These are phyloP conservation scores for Rhodamnia rubescens DNA, from an alignment of 345 rosid genomes.

Conservation along the genomic window DNA sequence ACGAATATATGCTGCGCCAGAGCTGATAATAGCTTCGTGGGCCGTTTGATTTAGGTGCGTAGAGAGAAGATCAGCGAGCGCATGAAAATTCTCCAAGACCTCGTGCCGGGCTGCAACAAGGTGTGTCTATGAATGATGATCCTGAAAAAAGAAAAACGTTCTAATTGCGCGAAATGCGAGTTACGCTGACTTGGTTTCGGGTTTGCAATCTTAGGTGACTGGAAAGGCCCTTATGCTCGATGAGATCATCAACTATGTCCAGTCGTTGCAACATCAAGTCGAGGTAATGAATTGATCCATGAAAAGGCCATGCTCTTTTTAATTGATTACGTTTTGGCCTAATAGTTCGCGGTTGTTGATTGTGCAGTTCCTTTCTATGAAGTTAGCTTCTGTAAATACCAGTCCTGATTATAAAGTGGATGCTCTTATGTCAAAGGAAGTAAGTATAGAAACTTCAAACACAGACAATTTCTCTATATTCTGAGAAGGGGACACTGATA, in stretches of 20 bases:
- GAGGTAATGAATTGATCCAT: conserved; percentile 30
- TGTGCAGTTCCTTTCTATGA: conserved; percentile 87
- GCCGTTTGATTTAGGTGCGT: conserved; percentile 20
- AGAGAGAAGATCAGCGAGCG: conserved; percentile 50
- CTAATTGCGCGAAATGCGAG: not conserved
- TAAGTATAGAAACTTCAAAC: conserved; percentile 18
- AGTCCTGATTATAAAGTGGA: conserved; percentile 60
- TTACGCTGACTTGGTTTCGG: not conserved
- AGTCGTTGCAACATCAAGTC: conserved; percentile 22
- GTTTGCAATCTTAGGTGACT: conserved; percentile 10
- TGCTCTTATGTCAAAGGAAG: conserved; percentile 52
- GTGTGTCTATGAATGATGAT: not conserved
- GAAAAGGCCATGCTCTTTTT: not conserved
- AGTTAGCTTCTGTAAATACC: conserved; percentile 79
- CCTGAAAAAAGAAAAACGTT: not conserved
- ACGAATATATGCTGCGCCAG: not conserved
- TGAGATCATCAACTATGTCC: conserved; percentile 12
- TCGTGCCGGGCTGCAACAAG: conserved; percentile 55
- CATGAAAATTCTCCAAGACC: conserved; percentile 33
- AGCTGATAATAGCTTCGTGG: not conserved
- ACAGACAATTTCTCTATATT: not conserved
- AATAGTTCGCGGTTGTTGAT: not conserved
- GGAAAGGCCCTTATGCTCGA: conserved; percentile 17
- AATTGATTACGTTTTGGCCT: not conserved
- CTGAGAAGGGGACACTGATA: not conserved